Evolutionary conservation across 2,329 filamentous ascomycete species (phyloP), one percentile per base, ranked within the genome.

Genomic region (Colletotrichum higginsianum): DNA sequence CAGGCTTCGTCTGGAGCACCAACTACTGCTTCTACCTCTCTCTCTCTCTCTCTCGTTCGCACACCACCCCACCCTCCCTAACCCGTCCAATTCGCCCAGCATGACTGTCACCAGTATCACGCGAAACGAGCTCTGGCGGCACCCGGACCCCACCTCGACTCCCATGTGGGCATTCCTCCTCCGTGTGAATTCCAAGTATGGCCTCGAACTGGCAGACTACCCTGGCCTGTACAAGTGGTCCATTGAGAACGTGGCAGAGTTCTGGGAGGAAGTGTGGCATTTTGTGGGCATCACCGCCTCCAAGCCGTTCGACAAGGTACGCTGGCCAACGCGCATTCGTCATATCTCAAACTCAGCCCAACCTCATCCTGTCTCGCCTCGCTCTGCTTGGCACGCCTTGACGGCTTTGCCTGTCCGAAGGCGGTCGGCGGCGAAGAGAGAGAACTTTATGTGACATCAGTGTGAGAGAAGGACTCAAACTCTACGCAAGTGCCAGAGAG

Each of bases 181-280:
- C 76, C 85, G 85, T 63, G 86, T 97, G 74, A 94, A 92, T 81
- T 79, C 88, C 73, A 93, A 92, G 76, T 89, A 95, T 78, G 82
- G 84, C 13, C 81, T 94, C 67, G 79, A 85, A 26, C 85, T 96
- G 57, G 79, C 86, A 21, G 89, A 86, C 73, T 98, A 98, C 78
- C 83, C 91, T 23, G 90, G 90, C n/a, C 87, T 98, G 11, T 93
- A 96, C 83, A 84, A 88, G 79, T 98, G 96, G 96, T 98, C 94
- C 75, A 88, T 96, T 74, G 88, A 92, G 9, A 86, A 96, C 76
- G 87, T 94, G 9, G 87, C 90, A 30, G 84, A 87, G 1, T 97
- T 98, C 80, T 98, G 96, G 96, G 90, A 88, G 61, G 92, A 95
- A 66, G 88, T 94, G 12, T 98, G 95, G 95, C 86, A 93, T 52